Evolutionary conservation across 108 stramenopile genomes (phyloP).

Genomic region (Conticribra guillardii): DNA sequence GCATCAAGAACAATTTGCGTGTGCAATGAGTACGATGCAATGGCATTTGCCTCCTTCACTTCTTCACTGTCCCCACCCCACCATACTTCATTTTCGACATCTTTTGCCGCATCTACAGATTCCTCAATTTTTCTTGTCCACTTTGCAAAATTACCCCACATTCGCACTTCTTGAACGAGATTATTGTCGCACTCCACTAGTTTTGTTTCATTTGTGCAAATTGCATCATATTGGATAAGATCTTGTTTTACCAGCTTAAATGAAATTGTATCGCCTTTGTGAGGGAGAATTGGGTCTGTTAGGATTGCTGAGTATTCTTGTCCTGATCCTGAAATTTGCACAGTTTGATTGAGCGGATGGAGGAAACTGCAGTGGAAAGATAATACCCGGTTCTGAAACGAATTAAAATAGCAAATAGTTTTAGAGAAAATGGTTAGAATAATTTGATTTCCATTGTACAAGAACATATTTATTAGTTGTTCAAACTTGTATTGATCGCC

Average conservation of each 20-base stretch:
- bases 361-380: conserved; percentile 57
- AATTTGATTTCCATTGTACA: not conserved
- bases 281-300: conserved; percentile 50
- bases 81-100: not conserved
- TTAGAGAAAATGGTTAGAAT: not conserved
- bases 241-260: conserved; percentile 20
- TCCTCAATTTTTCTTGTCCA: conserved; percentile 27
- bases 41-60: conserved; percentile 28
- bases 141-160: conserved; percentile 46
- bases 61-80: conserved; percentile 20
- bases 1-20: conserved; percentile 52
- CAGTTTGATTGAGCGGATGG: conserved; percentile 47
- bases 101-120: not conserved
- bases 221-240: conserved; percentile 33
- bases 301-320: conserved; percentile 18
- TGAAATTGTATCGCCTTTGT: not conserved
- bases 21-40: conserved; percentile 32
- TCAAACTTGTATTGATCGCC: not conserved
- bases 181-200: conserved; percentile 9
- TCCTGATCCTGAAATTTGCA: conserved; percentile 35
- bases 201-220: conserved; percentile 14
- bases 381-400: conserved; percentile 22
- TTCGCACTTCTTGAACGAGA: conserved; percentile 51
- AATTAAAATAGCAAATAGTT: not conserved
- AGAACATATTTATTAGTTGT: not conserved